A percentile compares a stretch with the other conserved stretches of the same genome.
phyloP scores from a whole-genome alignment of 352 stramenopile genomes.

The Pythium diclinum region DNA sequence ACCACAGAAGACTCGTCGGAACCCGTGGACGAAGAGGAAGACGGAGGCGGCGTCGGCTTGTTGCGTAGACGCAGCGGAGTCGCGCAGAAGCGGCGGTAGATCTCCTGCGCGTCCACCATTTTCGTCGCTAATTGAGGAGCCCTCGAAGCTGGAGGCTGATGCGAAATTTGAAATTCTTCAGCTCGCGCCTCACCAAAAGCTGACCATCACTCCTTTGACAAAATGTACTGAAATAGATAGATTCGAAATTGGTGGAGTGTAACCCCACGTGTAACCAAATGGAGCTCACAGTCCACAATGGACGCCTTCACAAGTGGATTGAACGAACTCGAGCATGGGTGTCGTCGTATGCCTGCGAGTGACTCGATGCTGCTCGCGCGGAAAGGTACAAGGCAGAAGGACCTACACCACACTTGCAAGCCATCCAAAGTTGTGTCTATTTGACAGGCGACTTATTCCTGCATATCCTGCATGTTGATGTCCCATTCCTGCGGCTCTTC shows the following conservation, averaged over 20 bases:
- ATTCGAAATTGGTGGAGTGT: neutral
- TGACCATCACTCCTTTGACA: conserved; percentile 4
- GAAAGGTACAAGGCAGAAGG: neutral
- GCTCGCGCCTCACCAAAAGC: neutral
- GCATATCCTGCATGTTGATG: conserved; percentile 21
- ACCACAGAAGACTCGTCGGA: neutral
- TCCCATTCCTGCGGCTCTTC: conserved; percentile 25
- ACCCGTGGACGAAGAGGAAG: conserved; percentile 2
- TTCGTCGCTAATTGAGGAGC: neutral
- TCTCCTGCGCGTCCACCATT: conserved; percentile 26
- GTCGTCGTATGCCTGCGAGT: too few species aligned
- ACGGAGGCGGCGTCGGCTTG: conserved; percentile 4
- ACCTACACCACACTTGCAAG: neutral
- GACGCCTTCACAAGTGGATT: too few species aligned
- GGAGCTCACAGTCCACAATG: too few species aligned
- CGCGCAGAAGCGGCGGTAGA: conserved; percentile 25
- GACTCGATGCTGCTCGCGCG: too few species aligned
- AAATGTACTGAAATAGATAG: neutral
- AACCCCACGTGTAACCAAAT: neutral
- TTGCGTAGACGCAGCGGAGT: conserved; percentile 23
- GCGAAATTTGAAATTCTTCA: conserved; percentile 21
- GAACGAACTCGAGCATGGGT: too few species aligned
- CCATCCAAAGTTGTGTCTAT: neutral
- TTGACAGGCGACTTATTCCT: conserved; percentile 20
- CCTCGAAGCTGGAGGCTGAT: conserved; percentile 2